phyloP scores from a whole-genome alignment of 2,329 filamentous ascomycete genomes.

The Exophiala lecanii-corni region DNA sequence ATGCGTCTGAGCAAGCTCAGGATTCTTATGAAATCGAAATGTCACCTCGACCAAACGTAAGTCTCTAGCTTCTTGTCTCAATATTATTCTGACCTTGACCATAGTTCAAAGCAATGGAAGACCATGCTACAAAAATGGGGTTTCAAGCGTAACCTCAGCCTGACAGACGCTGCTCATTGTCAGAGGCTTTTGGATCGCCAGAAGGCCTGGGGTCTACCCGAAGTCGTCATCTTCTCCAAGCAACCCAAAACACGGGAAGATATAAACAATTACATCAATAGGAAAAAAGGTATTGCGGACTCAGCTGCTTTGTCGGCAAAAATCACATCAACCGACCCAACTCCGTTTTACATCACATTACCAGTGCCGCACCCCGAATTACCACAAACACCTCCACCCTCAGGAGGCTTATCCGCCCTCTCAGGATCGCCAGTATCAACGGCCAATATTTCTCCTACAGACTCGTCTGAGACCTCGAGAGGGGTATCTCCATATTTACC shows the following conservation, averaged over 20 bases:
- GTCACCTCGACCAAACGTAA: constrained; percentile 14
- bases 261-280: constrained; percentile 17
- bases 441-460: too few relatives aligned
- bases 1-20: constrained; percentile 11
- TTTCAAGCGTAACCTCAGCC: constrained; percentile 13
- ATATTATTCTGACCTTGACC: not conserved
- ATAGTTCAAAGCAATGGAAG: constrained; percentile 20
- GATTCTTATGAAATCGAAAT: constrained; percentile 8
- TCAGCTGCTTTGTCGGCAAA: constrained; percentile 13
- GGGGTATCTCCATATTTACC: too few relatives aligned
- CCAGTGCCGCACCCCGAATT: not conserved
- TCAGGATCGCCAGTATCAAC: too few relatives aligned
- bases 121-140: constrained; percentile 15
- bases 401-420: constrained; percentile 2
- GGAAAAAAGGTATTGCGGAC: constrained; percentile 7
- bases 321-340: constrained; percentile 9
- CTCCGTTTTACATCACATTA: constrained; percentile 15
- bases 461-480: too few relatives aligned
- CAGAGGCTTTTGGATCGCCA: constrained; percentile 14
- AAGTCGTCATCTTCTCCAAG: constrained; percentile 14
- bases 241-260: constrained; percentile 6
- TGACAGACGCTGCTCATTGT: constrained; percentile 16
- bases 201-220: constrained; percentile 1
- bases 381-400: constrained; percentile 2
- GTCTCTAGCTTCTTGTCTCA: not conserved